Evolutionary conservation across 2,329 filamentous ascomycete genomes (phyloP), one percentile per base, ranked within the genome.

Genomic region (Fusarium fracticaudum): DNA sequence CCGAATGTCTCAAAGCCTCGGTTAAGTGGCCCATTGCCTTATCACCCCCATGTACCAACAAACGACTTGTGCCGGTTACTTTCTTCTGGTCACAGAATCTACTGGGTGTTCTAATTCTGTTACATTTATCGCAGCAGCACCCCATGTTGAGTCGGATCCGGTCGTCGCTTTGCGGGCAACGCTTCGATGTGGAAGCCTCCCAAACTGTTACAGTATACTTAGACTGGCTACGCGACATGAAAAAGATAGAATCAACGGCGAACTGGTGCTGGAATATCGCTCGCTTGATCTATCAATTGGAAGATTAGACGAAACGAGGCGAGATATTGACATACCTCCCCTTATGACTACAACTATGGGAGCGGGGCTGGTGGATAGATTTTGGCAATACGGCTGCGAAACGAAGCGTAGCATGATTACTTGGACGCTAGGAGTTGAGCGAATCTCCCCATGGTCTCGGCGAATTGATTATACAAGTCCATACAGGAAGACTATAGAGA

Each of bases 71-170:
- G 2, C 89, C 90, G 2, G 87, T 87, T 64, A 76, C 89, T 4
- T 91, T 90, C 76, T 88, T 89, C 61, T 91, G 90, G 87, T 89
- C 88, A 14, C 89, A 91, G 72, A 90, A 90, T 68, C 84, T 91
- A 47, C 83, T 91, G 50, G 87, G 87, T 8, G 87, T 91, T 31
- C 81, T 92, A 31, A 75, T 91, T 51, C 82, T 91, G 24, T 77
- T 91, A 41, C 86, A 89, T 48, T 82, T 91, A 71, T 87, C 87
- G 18, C 83, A 83, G 24, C 86, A 87, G 64, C 86, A 88, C 50
- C 84, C 85, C 3, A 85, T 88, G 64, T 77, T 92, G 44, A 76
- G 80, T 31, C 81, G 84, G 29, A 88, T 91, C 64, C 84, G 87
- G 45, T 81, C 83, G 20, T 84, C 85, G 20, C 78, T 88, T 43